Evolutionary conservation across 352 stramenopile species (phyloP).

Genomic region (Phytophthora quininea): DNA sequence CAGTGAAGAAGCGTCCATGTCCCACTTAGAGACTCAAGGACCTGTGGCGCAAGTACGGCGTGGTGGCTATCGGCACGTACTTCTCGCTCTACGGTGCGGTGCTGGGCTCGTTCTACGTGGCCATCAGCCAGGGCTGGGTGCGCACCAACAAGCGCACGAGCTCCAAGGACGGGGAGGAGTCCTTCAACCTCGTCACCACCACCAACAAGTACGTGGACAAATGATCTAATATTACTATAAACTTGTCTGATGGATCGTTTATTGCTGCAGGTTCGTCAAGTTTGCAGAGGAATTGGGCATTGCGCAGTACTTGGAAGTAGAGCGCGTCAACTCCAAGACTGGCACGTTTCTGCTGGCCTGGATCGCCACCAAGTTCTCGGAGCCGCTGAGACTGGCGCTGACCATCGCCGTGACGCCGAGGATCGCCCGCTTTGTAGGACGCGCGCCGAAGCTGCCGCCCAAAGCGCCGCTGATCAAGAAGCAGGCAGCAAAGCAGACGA

Average conservation of each 20-base stretch:
- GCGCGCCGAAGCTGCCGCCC: slow-evolving; percentile 59
- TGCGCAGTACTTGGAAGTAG: slow-evolving; percentile 80
- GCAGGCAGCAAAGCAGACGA: slow-evolving; percentile 10
- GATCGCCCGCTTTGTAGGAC: slow-evolving; percentile 74
- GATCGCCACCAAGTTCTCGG: slow-evolving; percentile 89
- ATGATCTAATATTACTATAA: neutral
- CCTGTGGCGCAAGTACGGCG: slow-evolving; percentile 84
- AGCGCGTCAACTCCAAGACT: slow-evolving; percentile 83
- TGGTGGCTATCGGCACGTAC: slow-evolving; percentile 86
- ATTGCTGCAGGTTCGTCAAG: slow-evolving; percentile 55
- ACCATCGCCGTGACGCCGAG: slow-evolving; percentile 82
- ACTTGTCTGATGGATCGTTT: neutral
- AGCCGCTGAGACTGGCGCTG: slow-evolving; percentile 77
- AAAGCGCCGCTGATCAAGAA: slow-evolving; percentile 30
- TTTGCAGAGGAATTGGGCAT: slow-evolving; percentile 74
- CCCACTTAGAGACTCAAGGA: slow-evolving; percentile 71
- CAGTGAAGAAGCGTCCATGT: slow-evolving; percentile 35
- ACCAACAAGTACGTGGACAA: slow-evolving; percentile 70
- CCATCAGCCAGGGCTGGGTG: slow-evolving; percentile 83
- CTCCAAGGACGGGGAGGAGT: slow-evolving; percentile 38
- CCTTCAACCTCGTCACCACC: slow-evolving; percentile 80
- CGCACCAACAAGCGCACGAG: slow-evolving; percentile 49
- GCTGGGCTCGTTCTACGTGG: slow-evolving; percentile 81
- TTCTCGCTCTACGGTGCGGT: slow-evolving; percentile 79
- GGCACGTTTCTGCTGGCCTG: slow-evolving; percentile 83